Conservation (phyloP, 805 yeast species). For the Torulaspora franciscae region DNA sequence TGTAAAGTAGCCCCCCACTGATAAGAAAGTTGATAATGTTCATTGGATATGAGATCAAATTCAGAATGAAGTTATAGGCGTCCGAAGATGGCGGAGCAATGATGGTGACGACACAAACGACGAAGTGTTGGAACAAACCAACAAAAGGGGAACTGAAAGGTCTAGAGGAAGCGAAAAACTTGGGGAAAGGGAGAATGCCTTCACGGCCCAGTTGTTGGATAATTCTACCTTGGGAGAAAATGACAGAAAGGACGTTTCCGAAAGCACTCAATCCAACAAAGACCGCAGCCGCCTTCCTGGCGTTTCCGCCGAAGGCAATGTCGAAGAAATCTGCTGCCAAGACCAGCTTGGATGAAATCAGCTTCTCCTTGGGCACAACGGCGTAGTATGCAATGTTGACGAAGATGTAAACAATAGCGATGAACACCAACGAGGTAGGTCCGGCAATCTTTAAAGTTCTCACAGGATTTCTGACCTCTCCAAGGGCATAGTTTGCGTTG, state of each 20-base stretch:
- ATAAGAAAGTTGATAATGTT: slow-evolving; percentile 67
- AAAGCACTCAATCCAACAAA: slow-evolving; percentile 77
- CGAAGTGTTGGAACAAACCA: slow-evolving; percentile 72
- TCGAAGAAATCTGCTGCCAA: slow-evolving; percentile 73
- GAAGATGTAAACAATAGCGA: slow-evolving; percentile 65
- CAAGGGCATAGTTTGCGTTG: slow-evolving; percentile 76
- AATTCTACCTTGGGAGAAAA: slow-evolving; percentile 76
- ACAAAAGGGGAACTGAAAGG: slow-evolving; percentile 72
- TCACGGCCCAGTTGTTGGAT: slow-evolving; percentile 79
- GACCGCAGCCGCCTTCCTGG: slow-evolving; percentile 68
- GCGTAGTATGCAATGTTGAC: slow-evolving; percentile 78
- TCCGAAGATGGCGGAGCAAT: slow-evolving; percentile 84
- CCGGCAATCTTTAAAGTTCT: slow-evolving; percentile 67
- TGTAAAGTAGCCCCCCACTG: slow-evolving; percentile 52
- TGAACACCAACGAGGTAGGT: slow-evolving; percentile 59
- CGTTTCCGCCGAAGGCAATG: slow-evolving; percentile 62
- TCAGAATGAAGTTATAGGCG: slow-evolving; percentile 75
- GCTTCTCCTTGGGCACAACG: slow-evolving; percentile 65
- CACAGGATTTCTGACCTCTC: slow-evolving; percentile 71
- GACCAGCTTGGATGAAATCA: slow-evolving; percentile 58
- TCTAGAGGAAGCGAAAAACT: slow-evolving; percentile 61
- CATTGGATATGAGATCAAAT: slow-evolving; percentile 76
- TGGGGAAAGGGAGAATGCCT: slow-evolving; percentile 71
- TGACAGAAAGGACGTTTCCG: slow-evolving; percentile 77
- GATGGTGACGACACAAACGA: slow-evolving; percentile 66